Base-by-base conservation (phyloP, 2,329 filamentous ascomycete species). In the Sporothrix sp. region DNA sequence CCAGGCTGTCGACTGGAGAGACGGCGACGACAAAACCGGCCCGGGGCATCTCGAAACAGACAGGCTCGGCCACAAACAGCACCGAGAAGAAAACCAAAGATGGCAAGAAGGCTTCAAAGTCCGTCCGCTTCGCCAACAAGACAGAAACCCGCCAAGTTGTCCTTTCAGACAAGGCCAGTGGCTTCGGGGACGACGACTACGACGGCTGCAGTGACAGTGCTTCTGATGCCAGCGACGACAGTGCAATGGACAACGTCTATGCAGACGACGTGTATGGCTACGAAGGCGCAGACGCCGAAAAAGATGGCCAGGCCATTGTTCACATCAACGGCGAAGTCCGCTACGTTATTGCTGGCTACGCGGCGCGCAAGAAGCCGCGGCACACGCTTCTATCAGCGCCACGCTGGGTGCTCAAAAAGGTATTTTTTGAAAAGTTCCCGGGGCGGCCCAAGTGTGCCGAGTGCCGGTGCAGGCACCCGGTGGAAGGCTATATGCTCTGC, bases 321-420 rank as follows among this genome's bases (percentile, higher is more conserved):
- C 9, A 21, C n/a, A 38, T 52, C 45, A 38, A 44, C 28, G 46
- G 39, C 16, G 45, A 49, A 46, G n/a, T 30, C 16, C 51, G 51
- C 11, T 27, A 35, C 27, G 16, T 6, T 4, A 52, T 52, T n/a
- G n/a, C 32, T 2, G 39, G 39, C 14, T 28, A 49, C 3, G 38
- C 21, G 6, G 13, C 33, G 2, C 45, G 38, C 23, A 44, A 46
- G 20, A 35, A 20, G 21, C 37, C 25, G 3, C n/a, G 43, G 14
- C 16, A 37, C 1, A n/a, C 30, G 3, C 52, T 54, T 2, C 8
- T 44, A 2, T 35, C 43, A 3, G 44, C 39, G 7, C 16, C 40
- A 6, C 20, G n/a, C n/a, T n/a, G 9, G 3, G 33, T 25, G 7
- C 23, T 32, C 18, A 25, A 39, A n/a, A 38, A 28, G 2, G 45